Conservation (phyloP, 2,329 filamentous ascomycete genomes). For the Ilyonectria robusta region DNA sequence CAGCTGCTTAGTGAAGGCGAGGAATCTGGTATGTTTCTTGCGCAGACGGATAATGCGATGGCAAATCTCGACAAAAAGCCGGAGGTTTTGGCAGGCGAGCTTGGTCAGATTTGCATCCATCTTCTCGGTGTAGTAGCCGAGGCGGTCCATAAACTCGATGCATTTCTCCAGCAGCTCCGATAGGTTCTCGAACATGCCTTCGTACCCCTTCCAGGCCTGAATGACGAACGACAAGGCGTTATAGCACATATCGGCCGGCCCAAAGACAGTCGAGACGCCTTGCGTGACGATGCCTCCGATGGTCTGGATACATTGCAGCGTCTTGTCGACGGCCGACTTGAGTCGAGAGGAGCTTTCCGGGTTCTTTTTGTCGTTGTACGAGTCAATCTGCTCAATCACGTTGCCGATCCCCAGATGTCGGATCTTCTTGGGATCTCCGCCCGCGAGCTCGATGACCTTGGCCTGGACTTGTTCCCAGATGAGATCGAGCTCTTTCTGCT, state of each 20-base stretch:
- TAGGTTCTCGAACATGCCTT: slow-evolving; percentile 12
- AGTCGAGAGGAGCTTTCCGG: neutral
- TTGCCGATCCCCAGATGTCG: neutral
- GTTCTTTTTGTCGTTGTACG: neutral
- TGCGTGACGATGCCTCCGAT: slow-evolving; percentile 48
- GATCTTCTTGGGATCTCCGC: neutral
- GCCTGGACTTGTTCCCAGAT: neutral
- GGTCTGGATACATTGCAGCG: slow-evolving; percentile 49
- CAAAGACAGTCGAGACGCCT: slow-evolving; percentile 43
- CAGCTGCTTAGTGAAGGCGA: slow-evolving; percentile 11
- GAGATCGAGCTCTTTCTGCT: neutral
- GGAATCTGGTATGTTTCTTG: slow-evolving; percentile 6
- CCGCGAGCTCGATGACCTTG: neutral
- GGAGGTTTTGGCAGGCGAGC: slow-evolving; percentile 15
- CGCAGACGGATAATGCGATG: slow-evolving; percentile 1
- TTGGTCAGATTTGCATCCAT: slow-evolving; percentile 5
- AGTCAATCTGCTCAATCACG: neutral
- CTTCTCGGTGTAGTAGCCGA: slow-evolving; percentile 7
- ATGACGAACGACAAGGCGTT: slow-evolving; percentile 12
- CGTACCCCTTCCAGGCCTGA: slow-evolving; percentile 12
- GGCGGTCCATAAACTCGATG: slow-evolving; percentile 4
- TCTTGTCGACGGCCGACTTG: neutral
- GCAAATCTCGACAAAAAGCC: slow-evolving; percentile 14
- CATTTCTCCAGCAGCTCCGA: slow-evolving; percentile 7
- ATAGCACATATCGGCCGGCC: slow-evolving; percentile 8